Evolutionary conservation across 345 rosid genomes (phyloP).

Genomic region (Ceriops zippeliana): DNA sequence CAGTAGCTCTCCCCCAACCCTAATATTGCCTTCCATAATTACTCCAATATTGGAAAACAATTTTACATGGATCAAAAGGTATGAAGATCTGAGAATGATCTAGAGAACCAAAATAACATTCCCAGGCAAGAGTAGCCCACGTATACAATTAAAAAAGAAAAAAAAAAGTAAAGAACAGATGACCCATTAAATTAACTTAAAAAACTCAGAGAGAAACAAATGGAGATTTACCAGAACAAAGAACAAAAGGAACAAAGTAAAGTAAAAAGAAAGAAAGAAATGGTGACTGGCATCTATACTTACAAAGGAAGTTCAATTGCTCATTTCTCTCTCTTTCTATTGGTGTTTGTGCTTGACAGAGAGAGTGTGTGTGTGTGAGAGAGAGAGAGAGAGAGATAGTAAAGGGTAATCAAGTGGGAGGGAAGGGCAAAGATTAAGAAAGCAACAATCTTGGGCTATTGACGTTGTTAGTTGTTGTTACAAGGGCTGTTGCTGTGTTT

Average conservation of each 20-base stretch:
- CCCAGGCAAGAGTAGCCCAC: constrained; percentile 24
- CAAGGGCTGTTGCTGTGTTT: background rate
- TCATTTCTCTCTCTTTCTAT: constrained; percentile 3
- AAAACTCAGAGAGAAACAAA: background rate
- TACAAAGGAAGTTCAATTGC: constrained; percentile 26
- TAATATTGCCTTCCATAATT: constrained; percentile 12
- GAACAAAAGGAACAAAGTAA: background rate
- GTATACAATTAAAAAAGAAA: background rate
- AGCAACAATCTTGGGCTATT: constrained; percentile 13
- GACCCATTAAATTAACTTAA: background rate
- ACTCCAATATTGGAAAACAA: constrained; percentile 20
- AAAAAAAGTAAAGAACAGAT: constrained; percentile 12
- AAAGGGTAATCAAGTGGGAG: background rate
- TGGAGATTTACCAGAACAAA: constrained; percentile 4
- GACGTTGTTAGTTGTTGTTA: constrained; percentile 8
- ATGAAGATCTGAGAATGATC: constrained; percentile 44
- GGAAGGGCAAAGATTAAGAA: constrained; percentile 6
- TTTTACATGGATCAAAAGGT: constrained; percentile 24
- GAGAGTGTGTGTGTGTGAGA: background rate
- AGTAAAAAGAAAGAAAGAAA: background rate
- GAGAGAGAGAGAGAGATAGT: background rate
- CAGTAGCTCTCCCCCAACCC: constrained; percentile 1
- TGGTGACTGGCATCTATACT: constrained; percentile 12
- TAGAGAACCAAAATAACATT: background rate
- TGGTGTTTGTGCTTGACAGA: background rate